Evolutionary conservation across 805 yeast genomes (phyloP).

Genomic region (Suhomyces sp.): DNA sequence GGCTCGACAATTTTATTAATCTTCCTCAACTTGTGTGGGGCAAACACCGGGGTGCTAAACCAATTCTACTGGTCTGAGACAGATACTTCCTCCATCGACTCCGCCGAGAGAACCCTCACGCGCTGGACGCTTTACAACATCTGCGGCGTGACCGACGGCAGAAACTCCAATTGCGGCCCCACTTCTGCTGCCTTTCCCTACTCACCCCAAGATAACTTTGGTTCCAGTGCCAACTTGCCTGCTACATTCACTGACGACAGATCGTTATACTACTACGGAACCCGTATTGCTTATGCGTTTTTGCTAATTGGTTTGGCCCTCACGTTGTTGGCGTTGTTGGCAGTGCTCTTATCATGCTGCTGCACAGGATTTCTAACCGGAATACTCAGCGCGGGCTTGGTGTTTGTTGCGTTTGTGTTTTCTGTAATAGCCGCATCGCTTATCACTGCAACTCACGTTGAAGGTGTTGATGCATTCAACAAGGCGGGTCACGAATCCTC

Average conservation of each 20-base stretch:
- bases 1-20: constrained; percentile 23
- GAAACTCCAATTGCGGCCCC: constrained; percentile 17
- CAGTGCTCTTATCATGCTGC: constrained; percentile 12
- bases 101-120: constrained; percentile 11
- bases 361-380: constrained; percentile 7
- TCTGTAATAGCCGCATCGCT: constrained; percentile 45
- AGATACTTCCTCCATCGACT: constrained; percentile 13
- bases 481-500: constrained; percentile 40
- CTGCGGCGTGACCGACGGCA: constrained; percentile 20
- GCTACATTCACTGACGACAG: background rate
- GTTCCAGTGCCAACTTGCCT: background rate
- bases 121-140: constrained; percentile 29
- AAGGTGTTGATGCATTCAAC: constrained; percentile 49
- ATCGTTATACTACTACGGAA: constrained; percentile 3
- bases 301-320: constrained; percentile 57
- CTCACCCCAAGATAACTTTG: constrained; percentile 29
- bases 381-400: constrained; percentile 8
- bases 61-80: constrained; percentile 27
- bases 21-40: constrained; percentile 29
- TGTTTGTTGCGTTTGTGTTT: constrained; percentile 38
- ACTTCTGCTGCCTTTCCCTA: constrained; percentile 29
- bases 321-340: constrained; percentile 49
- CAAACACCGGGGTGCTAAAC: constrained; percentile 18
- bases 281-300: constrained; percentile 3
- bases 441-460: constrained; percentile 54